phyloP scores from a whole-genome alignment of 108 stramenopile genomes.

The Pelagomonas calceolata region DNA sequence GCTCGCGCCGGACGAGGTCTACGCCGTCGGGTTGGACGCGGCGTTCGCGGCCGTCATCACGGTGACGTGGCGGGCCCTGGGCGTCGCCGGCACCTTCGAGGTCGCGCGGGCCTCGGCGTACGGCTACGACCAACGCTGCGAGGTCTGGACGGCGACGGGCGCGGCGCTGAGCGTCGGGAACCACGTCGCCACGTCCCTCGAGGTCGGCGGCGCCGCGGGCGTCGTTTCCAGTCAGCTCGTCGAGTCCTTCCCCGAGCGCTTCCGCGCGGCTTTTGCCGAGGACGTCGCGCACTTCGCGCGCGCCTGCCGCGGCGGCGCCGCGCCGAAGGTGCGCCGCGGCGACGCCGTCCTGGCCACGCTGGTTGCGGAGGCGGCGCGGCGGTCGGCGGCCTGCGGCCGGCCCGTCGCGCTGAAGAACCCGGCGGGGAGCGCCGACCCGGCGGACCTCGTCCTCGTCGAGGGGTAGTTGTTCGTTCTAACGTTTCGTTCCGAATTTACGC shows the following conservation, averaged over 20 bases:
- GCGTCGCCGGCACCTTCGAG: constrained; percentile 27
- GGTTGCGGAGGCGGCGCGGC: too few species aligned
- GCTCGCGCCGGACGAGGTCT: constrained; percentile 20
- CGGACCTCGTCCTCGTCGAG: too few species aligned
- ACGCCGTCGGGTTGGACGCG: constrained; percentile 41
- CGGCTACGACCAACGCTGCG: constrained; percentile 66
- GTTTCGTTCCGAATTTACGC: too few species aligned
- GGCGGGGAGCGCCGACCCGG: too few species aligned
- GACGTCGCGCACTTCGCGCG: too few species aligned
- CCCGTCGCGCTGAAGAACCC: too few species aligned
- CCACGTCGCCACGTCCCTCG: constrained; percentile 25
- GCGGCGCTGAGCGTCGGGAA: constrained; percentile 42
- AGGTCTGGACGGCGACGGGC: constrained; percentile 41
- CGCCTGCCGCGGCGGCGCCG: too few species aligned
- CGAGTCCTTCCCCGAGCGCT: constrained; percentile 57
- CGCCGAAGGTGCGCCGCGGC: too few species aligned
- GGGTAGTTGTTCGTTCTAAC: too few species aligned
- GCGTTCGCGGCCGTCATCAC: constrained; percentile 51
- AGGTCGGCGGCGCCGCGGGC: constrained; percentile 32
- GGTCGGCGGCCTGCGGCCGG: too few species aligned
- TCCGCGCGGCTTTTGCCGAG: constrained; percentile 44
- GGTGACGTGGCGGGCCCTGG: constrained; percentile 24
- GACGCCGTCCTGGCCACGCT: too few species aligned
- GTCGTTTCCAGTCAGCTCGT: constrained; percentile 28
- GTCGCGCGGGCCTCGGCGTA: constrained; percentile 45